Base-by-base conservation (phyloP, 2,329 filamentous ascomycete genomes). In the Fusarium caatingaense region DNA sequence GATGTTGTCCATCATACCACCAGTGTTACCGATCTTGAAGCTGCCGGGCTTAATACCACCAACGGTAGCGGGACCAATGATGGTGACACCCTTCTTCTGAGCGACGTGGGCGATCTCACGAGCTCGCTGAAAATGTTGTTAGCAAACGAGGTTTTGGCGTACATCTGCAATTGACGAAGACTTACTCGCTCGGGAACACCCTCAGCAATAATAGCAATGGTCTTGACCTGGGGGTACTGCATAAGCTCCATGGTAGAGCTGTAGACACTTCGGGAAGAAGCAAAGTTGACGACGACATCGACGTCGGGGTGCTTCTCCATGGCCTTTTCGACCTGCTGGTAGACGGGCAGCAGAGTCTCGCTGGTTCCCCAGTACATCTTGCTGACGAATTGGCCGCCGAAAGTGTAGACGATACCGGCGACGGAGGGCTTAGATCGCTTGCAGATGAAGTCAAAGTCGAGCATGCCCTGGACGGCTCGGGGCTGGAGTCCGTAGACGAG, bases 281-380 rank as follows among this genome's bases (percentile, higher is more conserved):
- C 96, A 80, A 99, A 99, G 91, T 99, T 99, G 87, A 99, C 96
- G 69, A 99, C 93, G 61, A 94, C 94, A 82, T 99, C 96, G 72
- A 98, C 96, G 76, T 99, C 96, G 69, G 88, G 90, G 89, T 99
- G 96, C 91, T 99, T 99, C 83, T 89, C 89, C 80, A 98, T 91
- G 76, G 96, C 96, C 88, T 98, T 97, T 76, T 89, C 86, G 51
- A 94, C 92, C 79, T 93, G 89, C 86, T 99, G 95, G 89, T 99
- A 99, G 81, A 99, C 96, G 71, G 96, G 96, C 76, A 99, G 90
- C 73, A 99, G 91, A 70, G 96, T 99, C 88, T 99, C 96, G 86
- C 94, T 98, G 80, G 96, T 99, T 80, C 96, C 96, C 96, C 96
- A 99, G 92, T 99, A 99, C 96, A 99, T 98, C 91, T 99, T 99